A percentile compares a stretch with the other conserved stretches of the same genome.
Conservation (phyloP, 2,329 filamentous ascomycete species). For the Colletotrichum navitas region DNA sequence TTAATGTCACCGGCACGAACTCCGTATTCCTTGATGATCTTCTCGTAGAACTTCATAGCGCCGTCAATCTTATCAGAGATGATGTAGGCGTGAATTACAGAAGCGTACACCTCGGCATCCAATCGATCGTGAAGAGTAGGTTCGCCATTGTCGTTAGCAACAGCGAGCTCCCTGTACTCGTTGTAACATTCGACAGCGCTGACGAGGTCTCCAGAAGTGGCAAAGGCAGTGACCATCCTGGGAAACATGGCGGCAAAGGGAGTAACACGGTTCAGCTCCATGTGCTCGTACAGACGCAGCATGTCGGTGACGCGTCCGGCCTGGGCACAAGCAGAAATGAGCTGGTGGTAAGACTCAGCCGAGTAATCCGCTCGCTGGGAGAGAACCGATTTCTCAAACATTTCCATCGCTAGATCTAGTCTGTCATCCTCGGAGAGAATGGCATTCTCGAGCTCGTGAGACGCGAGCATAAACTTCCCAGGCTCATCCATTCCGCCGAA, state of each 20-base stretch:
- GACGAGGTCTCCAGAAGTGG: conserved; percentile 81
- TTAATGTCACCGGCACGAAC: conserved; percentile 73
- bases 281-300: conserved; percentile 90
- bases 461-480: conserved; percentile 89
- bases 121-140: conserved; percentile 77
- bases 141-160: conserved; percentile 82
- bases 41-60: conserved; percentile 86
- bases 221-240: conserved; percentile 95
- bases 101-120: conserved; percentile 88
- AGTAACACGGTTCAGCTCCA: conserved; percentile 81
- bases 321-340: conserved; percentile 89
- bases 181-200: conserved; percentile 96
- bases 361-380: conserved; percentile 76
- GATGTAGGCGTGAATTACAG: conserved; percentile 92
- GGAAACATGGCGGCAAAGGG: conserved; percentile 88
- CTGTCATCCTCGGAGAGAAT: conserved; percentile 91
- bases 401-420: conserved; percentile 83
- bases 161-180: conserved; percentile 90
- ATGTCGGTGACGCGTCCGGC: conserved; percentile 87
- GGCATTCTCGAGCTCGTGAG: conserved; percentile 87
- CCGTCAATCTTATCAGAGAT: conserved; percentile 83
- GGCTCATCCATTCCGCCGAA: conserved; percentile 88
- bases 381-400: conserved; percentile 83
- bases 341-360: conserved; percentile 83
- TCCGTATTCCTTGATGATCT: conserved; percentile 75